Conservation (phyloP, 1,284 basidiomycete genomes). For the Cutaneotrichosporon sp. region DNA sequence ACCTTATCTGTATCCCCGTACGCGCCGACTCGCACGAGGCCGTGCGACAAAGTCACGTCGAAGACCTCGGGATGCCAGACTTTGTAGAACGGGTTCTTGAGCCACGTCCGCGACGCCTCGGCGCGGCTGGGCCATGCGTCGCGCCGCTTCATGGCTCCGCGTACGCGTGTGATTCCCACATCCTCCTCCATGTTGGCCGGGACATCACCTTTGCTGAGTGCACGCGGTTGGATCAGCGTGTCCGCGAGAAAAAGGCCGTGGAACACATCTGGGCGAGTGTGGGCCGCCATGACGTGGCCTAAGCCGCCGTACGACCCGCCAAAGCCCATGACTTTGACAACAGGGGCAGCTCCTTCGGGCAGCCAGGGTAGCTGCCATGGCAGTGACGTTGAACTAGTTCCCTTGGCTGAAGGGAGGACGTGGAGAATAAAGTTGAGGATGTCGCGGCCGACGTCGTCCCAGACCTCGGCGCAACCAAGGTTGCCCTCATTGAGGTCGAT, state of each 20-base stretch:
- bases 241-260: constrained; percentile 60
- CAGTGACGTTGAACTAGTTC: neutral
- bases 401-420: constrained; percentile 42
- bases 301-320: constrained; percentile 69
- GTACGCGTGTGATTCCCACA: neutral
- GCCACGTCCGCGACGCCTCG: constrained; percentile 56
- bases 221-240: constrained; percentile 1
- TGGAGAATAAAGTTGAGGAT: constrained; percentile 47
- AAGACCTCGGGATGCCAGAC: constrained; percentile 56
- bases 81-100: constrained; percentile 46
- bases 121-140: constrained; percentile 56
- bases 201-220: neutral
- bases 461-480: constrained; percentile 47
- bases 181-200: neutral
- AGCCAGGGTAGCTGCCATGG: constrained; percentile 7
- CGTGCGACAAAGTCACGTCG: constrained; percentile 62
- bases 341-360: constrained; percentile 4
- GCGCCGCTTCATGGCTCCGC: constrained; percentile 57
- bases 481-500: constrained; percentile 59
- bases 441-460: constrained; percentile 47
- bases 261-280: constrained; percentile 5
- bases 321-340: constrained; percentile 1
- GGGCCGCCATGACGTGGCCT: constrained; percentile 4
- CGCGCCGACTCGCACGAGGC: constrained; percentile 50
- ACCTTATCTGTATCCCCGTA: neutral